Evolutionary conservation across 768 basidiomycete genomes (phyloP).

Genomic region (Inosperma sp.): DNA sequence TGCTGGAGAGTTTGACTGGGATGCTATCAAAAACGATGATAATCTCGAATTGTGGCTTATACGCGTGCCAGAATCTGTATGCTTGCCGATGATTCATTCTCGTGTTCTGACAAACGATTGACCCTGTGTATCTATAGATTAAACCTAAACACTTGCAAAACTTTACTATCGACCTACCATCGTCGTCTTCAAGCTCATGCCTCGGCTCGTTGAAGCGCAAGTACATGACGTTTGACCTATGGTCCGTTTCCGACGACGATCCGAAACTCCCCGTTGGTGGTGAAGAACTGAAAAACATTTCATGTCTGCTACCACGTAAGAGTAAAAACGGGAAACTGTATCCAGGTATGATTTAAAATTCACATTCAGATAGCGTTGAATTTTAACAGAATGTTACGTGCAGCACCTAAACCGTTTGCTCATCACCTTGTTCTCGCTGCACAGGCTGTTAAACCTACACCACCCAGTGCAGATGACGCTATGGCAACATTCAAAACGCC

Average conservation of each 20-base stretch:
- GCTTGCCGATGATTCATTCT: slow-evolving; percentile 20
- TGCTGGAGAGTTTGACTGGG: slow-evolving; percentile 64
- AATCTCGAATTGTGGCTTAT: slow-evolving; percentile 70
- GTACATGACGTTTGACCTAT: slow-evolving; percentile 55
- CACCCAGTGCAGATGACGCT: slow-evolving; percentile 17
- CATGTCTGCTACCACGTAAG: slow-evolving; percentile 62
- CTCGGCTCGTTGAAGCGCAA: slow-evolving; percentile 53
- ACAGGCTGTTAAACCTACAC: slow-evolving; percentile 37
- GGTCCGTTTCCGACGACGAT: slow-evolving; percentile 50
- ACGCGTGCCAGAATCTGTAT: slow-evolving; percentile 61
- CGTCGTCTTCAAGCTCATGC: slow-evolving; percentile 34
- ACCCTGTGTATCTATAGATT: slow-evolving; percentile 42
- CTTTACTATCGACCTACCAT: slow-evolving; percentile 43
- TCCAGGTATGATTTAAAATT: slow-evolving; percentile 38
- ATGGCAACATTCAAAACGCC: slow-evolving; percentile 41
- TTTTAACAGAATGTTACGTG: background rate
- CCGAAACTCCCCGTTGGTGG: slow-evolving; percentile 37
- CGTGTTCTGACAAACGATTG: background rate
- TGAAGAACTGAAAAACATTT: slow-evolving; percentile 58
- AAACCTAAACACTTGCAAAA: slow-evolving; percentile 61
- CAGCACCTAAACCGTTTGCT: slow-evolving; percentile 58
- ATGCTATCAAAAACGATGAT: slow-evolving; percentile 47
- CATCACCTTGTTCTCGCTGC: slow-evolving; percentile 57
- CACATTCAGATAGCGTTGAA: background rate
- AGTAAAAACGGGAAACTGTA: slow-evolving; percentile 57